These are phyloP conservation scores for Puccinia horiana DNA, from an alignment of 1,284 basidiomycete species.

Conservation along the genomic window DNA sequence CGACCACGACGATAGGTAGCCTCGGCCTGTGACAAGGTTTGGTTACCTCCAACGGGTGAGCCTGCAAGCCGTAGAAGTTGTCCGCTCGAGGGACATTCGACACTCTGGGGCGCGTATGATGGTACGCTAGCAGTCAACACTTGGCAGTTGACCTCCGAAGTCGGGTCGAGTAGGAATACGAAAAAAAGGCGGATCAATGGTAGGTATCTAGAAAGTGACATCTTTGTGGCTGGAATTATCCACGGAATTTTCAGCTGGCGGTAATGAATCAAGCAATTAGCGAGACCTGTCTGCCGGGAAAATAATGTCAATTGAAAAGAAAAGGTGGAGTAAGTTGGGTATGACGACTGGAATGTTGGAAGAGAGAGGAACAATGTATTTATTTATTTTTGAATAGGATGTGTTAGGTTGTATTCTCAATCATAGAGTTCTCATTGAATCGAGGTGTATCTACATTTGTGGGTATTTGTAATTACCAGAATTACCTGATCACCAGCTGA, in stretches of 20 bases:
- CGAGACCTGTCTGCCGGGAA: background rate
- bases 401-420: no score
- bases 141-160: background rate
- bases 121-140: conserved; percentile 2
- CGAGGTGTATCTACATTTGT: no score
- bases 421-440: no score
- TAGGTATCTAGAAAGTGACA: background rate
- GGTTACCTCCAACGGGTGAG: background rate
- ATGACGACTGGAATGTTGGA: no score
- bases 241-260: background rate
- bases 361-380: no score
- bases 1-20: background rate
- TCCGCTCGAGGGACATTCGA: conserved; percentile 11
- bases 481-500: background rate
- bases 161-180: background rate
- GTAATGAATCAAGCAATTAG: background rate
- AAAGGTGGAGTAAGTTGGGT: no score
- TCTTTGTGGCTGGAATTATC: background rate
- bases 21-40: conserved; percentile 19
- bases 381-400: no score
- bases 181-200: background rate
- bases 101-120: conserved; percentile 27
- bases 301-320: no score
- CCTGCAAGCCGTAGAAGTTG: conserved; percentile 19
- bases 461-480: background rate